Conservation (phyloP, 768 basidiomycete species). For the Gautieria morchelliformis region DNA sequence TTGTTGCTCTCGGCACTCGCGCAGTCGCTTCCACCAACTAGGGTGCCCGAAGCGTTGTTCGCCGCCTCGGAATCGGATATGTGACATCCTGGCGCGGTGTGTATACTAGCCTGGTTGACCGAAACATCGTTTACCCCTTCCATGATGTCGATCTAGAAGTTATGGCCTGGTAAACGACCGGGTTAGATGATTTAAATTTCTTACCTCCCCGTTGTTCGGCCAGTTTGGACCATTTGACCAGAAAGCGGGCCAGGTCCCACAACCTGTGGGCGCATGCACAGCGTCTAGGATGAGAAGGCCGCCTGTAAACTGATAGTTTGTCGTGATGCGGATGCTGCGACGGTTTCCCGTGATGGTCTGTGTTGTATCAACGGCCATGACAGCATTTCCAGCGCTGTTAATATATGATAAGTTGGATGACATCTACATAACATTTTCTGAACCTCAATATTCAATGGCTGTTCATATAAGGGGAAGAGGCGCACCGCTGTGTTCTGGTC, state of each 20-base stretch:
- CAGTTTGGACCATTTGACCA: constrained; percentile 41
- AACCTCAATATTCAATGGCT: not conserved
- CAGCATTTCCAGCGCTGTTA: constrained; percentile 61
- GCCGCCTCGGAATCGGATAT: constrained; percentile 36
- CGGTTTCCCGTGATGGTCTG: constrained; percentile 56
- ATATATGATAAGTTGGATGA: constrained; percentile 52
- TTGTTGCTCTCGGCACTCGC: constrained; percentile 61
- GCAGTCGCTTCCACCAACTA: constrained; percentile 68
- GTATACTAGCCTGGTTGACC: constrained; percentile 74
- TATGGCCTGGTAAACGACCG: not conserved
- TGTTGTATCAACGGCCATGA: constrained; percentile 88
- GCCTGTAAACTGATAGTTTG: constrained; percentile 47
- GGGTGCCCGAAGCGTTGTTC: constrained; percentile 37
- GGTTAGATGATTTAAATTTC: not conserved
- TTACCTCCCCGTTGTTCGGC: constrained; percentile 28
- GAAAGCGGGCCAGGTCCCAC: constrained; percentile 75
- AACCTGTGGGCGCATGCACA: constrained; percentile 84
- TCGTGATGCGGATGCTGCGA: constrained; percentile 70
- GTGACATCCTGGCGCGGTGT: constrained; percentile 64
- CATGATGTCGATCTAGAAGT: constrained; percentile 71
- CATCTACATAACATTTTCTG: constrained; percentile 26
- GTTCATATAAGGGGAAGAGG: constrained; percentile 6
- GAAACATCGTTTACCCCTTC: constrained; percentile 80
- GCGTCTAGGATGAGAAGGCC: constrained; percentile 76
- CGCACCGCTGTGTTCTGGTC: constrained; percentile 8